Evolutionary conservation across 2,329 filamentous ascomycete genomes (phyloP).

Genomic region (Tympanopsis confertula): DNA sequence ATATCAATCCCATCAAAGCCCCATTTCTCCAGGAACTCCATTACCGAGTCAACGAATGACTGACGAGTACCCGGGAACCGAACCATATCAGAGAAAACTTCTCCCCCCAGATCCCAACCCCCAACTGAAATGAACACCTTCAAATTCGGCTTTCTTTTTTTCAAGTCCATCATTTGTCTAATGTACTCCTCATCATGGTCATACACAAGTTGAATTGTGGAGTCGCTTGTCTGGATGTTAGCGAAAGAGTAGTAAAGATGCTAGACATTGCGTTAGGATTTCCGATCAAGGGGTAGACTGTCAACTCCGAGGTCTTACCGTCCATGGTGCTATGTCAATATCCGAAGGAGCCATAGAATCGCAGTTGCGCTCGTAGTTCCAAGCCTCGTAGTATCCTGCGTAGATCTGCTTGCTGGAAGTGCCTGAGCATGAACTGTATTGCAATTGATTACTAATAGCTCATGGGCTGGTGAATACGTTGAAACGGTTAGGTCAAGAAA

Average conservation of each 20-base stretch:
- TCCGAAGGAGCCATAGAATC: background rate
- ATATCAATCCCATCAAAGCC: background rate
- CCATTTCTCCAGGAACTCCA: background rate
- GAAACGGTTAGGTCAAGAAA: too few relatives aligned
- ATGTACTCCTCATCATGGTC: background rate
- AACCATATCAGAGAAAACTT: background rate
- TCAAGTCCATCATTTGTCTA: background rate
- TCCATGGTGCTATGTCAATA: background rate
- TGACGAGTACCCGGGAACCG: background rate
- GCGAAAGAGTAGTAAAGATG: background rate
- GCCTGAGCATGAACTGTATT: background rate
- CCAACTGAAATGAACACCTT: background rate
- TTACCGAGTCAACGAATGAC: background rate
- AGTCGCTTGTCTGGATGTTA: background rate
- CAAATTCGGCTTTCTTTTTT: background rate
- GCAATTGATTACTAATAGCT: too few relatives aligned
- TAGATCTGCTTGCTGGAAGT: background rate
- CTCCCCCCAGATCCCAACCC: background rate
- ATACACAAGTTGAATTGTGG: background rate
- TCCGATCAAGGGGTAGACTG: too few relatives aligned
- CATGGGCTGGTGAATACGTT: too few relatives aligned
- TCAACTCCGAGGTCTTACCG: background rate
- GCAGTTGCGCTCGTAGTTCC: background rate
- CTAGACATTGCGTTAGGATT: too few relatives aligned
- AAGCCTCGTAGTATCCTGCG: background rate